phyloP scores from a whole-genome alignment of 441 rosid genomes.

The Eruca vesicaria region DNA sequence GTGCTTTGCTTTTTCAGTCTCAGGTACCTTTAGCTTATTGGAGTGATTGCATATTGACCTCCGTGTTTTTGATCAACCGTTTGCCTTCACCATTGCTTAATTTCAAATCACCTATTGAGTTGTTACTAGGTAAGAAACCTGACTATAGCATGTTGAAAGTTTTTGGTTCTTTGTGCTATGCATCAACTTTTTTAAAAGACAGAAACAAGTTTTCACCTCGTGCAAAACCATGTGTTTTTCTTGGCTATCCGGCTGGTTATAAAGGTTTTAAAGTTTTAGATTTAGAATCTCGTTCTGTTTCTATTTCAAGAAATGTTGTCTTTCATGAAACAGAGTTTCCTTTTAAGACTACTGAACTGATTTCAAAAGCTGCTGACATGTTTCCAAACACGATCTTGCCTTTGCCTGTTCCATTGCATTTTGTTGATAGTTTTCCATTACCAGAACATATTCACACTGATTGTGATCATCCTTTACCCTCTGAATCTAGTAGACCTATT shows the following conservation, averaged over 20 bases:
- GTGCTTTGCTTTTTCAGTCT: too few relatives aligned
- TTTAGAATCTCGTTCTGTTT: neutral
- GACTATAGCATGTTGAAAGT: neutral
- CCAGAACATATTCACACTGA: neutral
- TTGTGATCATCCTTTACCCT: neutral
- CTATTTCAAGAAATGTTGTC: neutral
- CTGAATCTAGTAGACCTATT: neutral
- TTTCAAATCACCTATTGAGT: neutral
- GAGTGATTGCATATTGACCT: too few relatives aligned
- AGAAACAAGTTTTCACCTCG: neutral
- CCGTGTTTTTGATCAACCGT: neutral
- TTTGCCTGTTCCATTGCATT: neutral
- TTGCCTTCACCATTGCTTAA: neutral
- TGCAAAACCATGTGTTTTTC: neutral
- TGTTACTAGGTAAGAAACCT: neutral
- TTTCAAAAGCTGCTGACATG: neutral
- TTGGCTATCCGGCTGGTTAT: neutral
- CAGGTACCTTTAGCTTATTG: too few relatives aligned
- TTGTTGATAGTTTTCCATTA: neutral
- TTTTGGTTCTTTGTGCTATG: neutral
- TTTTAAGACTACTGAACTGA: neutral
- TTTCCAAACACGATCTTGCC: neutral
- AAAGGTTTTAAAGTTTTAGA: neutral
- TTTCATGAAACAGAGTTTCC: neutral
- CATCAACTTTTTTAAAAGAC: neutral